These are phyloP conservation scores for Maudiozyma barnettii DNA, from an alignment of 805 yeast genomes.

Conservation along the genomic window DNA sequence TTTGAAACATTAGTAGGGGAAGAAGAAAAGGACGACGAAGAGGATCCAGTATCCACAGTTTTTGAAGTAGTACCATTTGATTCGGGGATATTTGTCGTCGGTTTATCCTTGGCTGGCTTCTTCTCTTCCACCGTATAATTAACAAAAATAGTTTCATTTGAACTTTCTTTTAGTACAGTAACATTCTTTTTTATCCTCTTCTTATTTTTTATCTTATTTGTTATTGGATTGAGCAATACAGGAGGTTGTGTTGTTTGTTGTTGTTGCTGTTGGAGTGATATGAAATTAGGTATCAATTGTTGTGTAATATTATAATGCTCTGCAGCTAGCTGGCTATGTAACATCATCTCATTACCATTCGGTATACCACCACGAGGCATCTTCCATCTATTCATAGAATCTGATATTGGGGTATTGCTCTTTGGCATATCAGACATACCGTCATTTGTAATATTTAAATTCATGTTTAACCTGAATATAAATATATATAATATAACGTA, in stretches of 20 bases:
- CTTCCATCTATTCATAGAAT: not conserved
- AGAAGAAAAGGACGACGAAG: no score
- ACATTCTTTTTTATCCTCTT: constrained; percentile 1
- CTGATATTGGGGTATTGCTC: not conserved
- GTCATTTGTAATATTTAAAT: not conserved
- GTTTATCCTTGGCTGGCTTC: not conserved
- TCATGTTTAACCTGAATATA: not conserved
- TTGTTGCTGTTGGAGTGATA: not conserved
- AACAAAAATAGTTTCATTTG: constrained; percentile 23
- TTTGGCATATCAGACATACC: not conserved
- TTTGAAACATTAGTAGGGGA: no score
- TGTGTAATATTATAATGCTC: not conserved
- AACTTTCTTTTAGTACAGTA: constrained; percentile 3
- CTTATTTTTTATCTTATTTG: not conserved
- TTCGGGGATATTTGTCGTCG: not conserved
- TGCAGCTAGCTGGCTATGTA: not conserved
- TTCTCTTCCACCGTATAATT: constrained; percentile 13
- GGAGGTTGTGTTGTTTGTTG: not conserved
- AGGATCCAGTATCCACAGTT: no score
- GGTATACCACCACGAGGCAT: not conserved
- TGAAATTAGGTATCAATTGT: no score
- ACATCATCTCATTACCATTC: not conserved
- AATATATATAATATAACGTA: no score
- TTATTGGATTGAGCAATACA: not conserved
- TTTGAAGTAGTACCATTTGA: not conserved